Base-by-base conservation (phyloP, 176 grass and related monocot species). In the Carex scoparia region DNA sequence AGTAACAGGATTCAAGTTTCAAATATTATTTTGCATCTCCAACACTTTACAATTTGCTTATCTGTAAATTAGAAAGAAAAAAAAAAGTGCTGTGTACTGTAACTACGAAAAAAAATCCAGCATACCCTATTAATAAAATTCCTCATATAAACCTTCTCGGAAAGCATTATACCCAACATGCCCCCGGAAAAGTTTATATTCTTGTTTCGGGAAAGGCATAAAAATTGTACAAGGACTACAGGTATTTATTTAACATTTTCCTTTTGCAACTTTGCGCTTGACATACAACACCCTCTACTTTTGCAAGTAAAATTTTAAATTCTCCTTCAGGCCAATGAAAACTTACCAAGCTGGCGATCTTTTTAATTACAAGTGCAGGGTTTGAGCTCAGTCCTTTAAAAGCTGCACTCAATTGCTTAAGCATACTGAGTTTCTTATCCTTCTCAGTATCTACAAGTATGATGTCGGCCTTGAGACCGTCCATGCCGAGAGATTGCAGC, bases 271-370 rank as follows among this genome's bases (percentile, higher is more conserved):
- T 72, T 60, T 80, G 30, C 60, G 11, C 56, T 60, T 1, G 13
- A 46, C 49, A 60, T 55, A 30, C 13, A 49, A 79, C 46, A 53
- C 4, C 55, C 76, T 79, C 16, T 30, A 28, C 14, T 56, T 60
- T 63, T 81, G 79, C 32, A 61, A 4, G 78, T 60, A 62, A 10
- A 11, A 38, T 58, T 4, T 62, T 11, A 60, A 81, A 61, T 11
- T 81, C 30, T n/a, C 37, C 30, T 56, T 61, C 31, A 61, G 13
- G 3, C 7, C 12, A 38, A 86, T 68, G 82, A 64, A 58, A 87
- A 94, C 91, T 87, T 92, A 99, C 96, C 96, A 99, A 91, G 85
- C 93, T 89, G 64, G 96, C 96, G 84, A 99, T 99, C 65, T 99
- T 99, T 88, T 99, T 99, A 80, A 99, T 99, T 77, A 95, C 84